A percentile compares a stretch with the other conserved stretches of the same genome.
These are phyloP conservation scores for Paecilomyces niveus DNA, from an alignment of 2,329 filamentous ascomycete genomes.

Conservation along the genomic window DNA sequence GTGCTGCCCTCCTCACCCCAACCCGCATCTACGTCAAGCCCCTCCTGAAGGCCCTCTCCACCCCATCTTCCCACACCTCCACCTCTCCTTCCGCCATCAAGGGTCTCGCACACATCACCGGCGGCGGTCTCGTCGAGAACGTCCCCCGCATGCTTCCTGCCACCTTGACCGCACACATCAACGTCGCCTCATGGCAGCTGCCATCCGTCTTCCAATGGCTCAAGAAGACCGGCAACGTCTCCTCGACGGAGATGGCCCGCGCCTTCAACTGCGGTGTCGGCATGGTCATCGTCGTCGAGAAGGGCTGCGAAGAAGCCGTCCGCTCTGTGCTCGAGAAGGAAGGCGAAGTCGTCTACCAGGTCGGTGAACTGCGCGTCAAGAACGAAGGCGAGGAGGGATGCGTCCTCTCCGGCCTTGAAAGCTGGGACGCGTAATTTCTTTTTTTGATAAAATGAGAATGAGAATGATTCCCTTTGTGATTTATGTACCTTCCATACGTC, in stretches of 20 bases:
- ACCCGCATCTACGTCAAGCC: constrained; percentile 90
- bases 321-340: constrained; percentile 53
- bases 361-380: constrained; percentile 64
- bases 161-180: constrained; percentile 70
- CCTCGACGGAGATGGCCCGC: constrained; percentile 71
- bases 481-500: constrained; percentile 4
- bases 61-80: constrained; percentile 9
- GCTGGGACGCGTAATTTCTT: constrained; percentile 25
- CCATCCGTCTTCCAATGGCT: constrained; percentile 84
- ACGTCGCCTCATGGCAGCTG: constrained; percentile 67
- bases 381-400: constrained; percentile 50
- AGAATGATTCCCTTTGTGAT: constrained; percentile 6
- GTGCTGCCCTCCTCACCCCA: constrained; percentile 73
- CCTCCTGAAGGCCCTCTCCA: constrained; percentile 57
- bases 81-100: constrained; percentile 56
- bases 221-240: constrained; percentile 62
- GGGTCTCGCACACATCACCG: constrained; percentile 94
- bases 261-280: constrained; percentile 94
- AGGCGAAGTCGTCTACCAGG: constrained; percentile 69
- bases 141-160: constrained; percentile 86
- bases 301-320: constrained; percentile 56
- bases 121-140: constrained; percentile 87
- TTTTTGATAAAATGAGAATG: background rate
- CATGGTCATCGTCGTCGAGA: constrained; percentile 79
- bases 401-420: constrained; percentile 54